Base-by-base conservation (phyloP, 176 grass and related monocot genomes). In the Rhynchospora breviuscula region DNA sequence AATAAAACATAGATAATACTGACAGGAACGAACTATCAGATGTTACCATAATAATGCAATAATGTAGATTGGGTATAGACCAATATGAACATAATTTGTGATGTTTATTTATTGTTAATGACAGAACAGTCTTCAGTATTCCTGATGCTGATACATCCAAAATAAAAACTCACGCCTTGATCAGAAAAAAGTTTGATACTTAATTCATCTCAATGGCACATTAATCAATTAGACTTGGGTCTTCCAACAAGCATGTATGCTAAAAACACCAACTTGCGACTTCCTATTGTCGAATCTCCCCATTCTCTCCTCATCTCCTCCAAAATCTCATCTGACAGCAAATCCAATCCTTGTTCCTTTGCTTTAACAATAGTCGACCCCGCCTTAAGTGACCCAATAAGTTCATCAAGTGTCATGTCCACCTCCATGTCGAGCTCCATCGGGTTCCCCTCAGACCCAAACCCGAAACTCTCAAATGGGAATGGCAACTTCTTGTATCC, bases 391-490 rank as follows among this genome's bases (percentile, higher is more conserved):
- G 89, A 65, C 18, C 84, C 86, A 2, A 66, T 2, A 14, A 91
- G 69, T 67, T 88, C 89, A 35, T 86, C 89, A 13, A 97, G 49
- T 44, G 89, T 87, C 91, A 91, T 87, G 9, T 89, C 87, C 83
- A 67, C 81, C 83, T 89, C 91, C 51, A 97, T 89, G 48, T 91
- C 87, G 56, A 88, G 69, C 51, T 86, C 80, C 14, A 90, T 79
- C 10, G 89, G 93, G 70, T 61, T 59, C 60, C 93, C 90, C 79
- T 91, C 87, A 70, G 85, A 70, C 59, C 91, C 87, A 29, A 85
- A 76, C 72, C 93, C 87, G 73, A 93, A 47, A 74, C 82, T 88
- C 80, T 93, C 85, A 82, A 93, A 97, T 13, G 91, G 93, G 81
- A 93, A 97, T 9, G 91, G 91, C 49, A 97, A 89, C 0, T 54